These are phyloP conservation scores for Cryptococcus amylolentus DNA, from an alignment of 1,284 basidiomycete species.

Conservation along the genomic window DNA sequence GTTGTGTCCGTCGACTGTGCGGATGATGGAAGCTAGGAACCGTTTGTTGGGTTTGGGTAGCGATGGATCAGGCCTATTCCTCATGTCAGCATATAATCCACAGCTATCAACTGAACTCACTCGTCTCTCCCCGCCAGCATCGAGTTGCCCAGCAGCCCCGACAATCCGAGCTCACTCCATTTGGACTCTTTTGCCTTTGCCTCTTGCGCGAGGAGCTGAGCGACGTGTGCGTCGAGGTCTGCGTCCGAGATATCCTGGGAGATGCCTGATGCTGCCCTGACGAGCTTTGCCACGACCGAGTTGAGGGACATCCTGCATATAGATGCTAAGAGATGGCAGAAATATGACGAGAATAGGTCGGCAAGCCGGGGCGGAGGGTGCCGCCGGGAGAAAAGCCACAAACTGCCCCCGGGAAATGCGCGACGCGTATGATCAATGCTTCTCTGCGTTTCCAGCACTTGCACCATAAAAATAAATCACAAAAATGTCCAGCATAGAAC, in stretches of 20 bases:
- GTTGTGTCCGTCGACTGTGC: slow-evolving; percentile 88
- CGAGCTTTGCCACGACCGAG: slow-evolving; percentile 76
- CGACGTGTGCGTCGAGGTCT: slow-evolving; percentile 82
- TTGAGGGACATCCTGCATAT: slow-evolving; percentile 57
- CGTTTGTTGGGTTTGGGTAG: slow-evolving; percentile 84
- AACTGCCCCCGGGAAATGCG: not conserved
- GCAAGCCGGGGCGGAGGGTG: not conserved
- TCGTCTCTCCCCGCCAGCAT: slow-evolving; percentile 55
- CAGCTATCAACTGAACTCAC: slow-evolving; percentile 52
- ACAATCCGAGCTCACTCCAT: slow-evolving; percentile 46
- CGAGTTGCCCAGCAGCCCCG: slow-evolving; percentile 42
- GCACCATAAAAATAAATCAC: not conserved
- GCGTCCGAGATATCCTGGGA: slow-evolving; percentile 65
- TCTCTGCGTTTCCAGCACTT: slow-evolving; percentile 1
- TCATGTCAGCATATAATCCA: not conserved
- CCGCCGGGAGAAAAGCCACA: not conserved
- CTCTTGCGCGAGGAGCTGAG: slow-evolving; percentile 80
- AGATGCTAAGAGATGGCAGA: too few relatives aligned
- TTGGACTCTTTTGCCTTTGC: slow-evolving; percentile 79
- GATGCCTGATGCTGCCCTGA: slow-evolving; percentile 71
- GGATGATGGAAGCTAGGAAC: slow-evolving; percentile 81
- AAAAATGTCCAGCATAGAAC: slow-evolving; percentile 61
- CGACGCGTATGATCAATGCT: not conserved
- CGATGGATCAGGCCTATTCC: slow-evolving; percentile 40
- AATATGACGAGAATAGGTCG: not conserved